phyloP scores from a whole-genome alignment of 2,329 filamentous ascomycete species.

The Orbilia ellipsospora region DNA sequence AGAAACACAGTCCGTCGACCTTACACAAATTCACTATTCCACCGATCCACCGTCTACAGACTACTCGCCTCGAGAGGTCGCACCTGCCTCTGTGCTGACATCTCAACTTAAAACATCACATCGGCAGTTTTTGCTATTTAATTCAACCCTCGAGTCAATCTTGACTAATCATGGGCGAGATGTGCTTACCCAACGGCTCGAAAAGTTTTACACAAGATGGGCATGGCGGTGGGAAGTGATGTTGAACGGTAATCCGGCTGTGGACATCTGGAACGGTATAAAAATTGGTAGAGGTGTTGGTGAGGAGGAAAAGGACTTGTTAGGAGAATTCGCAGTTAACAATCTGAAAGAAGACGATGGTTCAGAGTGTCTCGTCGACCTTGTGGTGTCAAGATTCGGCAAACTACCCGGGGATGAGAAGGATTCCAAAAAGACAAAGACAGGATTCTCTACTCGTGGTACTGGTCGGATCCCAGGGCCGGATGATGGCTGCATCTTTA shows the following conservation, averaged over 20 bases:
- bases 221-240: slow-evolving; percentile 82
- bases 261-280: slow-evolving; percentile 81
- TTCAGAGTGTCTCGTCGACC: slow-evolving; percentile 73
- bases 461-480: slow-evolving; percentile 51
- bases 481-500: slow-evolving; percentile 58
- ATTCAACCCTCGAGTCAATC: slow-evolving; percentile 71
- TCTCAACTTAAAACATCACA: slow-evolving; percentile 86
- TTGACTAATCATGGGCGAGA: slow-evolving; percentile 75
- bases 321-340: slow-evolving; percentile 84
- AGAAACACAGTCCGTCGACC: slow-evolving; percentile 75
- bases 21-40: slow-evolving; percentile 72
- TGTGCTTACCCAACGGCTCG: slow-evolving; percentile 77
- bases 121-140: slow-evolving; percentile 85
- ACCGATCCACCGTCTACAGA: slow-evolving; percentile 68
- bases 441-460: slow-evolving; percentile 54
- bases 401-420: slow-evolving; percentile 62
- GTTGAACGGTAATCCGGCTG: slow-evolving; percentile 86
- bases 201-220: slow-evolving; percentile 82
- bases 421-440: slow-evolving; percentile 57
- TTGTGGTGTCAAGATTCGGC: slow-evolving; percentile 88
- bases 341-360: slow-evolving; percentile 63
- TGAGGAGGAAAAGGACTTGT: slow-evolving; percentile 91
- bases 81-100: slow-evolving; percentile 79
- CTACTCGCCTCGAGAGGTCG: slow-evolving; percentile 90
- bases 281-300: slow-evolving; percentile 94